Conservation (phyloP, 371 early-diverging fungal species). For the Mortierella sp. region DNA sequence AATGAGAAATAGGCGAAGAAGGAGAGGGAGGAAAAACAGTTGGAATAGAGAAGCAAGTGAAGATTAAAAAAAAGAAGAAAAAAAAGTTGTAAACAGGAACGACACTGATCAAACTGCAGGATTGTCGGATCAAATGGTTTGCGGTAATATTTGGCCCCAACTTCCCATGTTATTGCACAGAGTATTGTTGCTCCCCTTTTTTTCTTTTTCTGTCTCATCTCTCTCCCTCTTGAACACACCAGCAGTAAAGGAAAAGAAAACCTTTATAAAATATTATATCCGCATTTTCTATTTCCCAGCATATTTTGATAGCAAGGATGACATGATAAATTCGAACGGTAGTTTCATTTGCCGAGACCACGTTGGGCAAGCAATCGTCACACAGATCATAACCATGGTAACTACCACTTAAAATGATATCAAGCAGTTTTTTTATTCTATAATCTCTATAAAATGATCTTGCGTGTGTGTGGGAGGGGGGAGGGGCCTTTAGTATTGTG, state of each 20-base stretch:
- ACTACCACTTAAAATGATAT: no score
- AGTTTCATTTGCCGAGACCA: no score
- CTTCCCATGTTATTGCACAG: neutral
- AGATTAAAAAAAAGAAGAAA: neutral
- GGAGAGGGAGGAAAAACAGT: neutral
- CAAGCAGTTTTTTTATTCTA: no score
- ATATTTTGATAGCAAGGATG: no score
- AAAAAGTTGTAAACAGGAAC: neutral
- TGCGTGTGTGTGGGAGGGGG: neutral
- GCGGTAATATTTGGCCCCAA: neutral
- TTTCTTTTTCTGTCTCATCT: neutral
- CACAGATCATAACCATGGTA: no score
- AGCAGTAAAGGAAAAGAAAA: neutral
- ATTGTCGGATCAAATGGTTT: neutral
- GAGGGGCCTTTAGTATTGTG: constrained; percentile 41
- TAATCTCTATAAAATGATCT: neutral
- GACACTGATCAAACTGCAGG: neutral
- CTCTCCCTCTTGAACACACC: neutral
- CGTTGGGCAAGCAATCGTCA: no score
- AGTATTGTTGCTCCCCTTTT: neutral
- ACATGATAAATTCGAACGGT: no score
- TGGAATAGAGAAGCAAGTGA: neutral
- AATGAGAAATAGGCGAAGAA: no score
- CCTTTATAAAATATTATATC: no score
- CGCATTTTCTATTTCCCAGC: no score